Base-by-base conservation (phyloP, 192 early-diverging fungal genomes). In the Endogone sp. region DNA sequence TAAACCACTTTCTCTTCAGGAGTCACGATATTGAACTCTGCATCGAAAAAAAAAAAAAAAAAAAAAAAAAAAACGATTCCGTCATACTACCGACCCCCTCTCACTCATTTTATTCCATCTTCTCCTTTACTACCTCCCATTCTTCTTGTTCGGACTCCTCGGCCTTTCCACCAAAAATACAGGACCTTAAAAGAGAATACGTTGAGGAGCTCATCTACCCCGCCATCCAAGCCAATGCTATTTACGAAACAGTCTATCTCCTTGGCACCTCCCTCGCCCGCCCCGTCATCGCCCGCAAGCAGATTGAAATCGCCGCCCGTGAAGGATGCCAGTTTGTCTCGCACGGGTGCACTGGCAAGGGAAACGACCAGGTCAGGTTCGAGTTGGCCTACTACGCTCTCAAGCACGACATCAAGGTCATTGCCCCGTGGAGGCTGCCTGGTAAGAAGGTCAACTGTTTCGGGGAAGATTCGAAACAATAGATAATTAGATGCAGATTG, bases 281-380 rank as follows among this genome's bases (percentile, higher is more conserved):
- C 69, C 98, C 98, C 27, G 89, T 98, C 69, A 99, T 99, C 83
- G 92, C 93, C 60, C 87, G 91, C 61, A 73, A 75, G 60, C 85
- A 95, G 85, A 97, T 99, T 63, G 92, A 94, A 67, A 94, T 99
- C 66, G 98, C 98, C 26, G 81, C 85, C 65, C 83, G 82, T 49
- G 98, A 99, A 84, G 93, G 91, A 59, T 99, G 98, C 84, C 88
- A 95, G 31, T 95, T 84, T 75, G 95, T 99, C 3, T 93, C 95
- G n/a, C 98, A 99, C 82, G 96, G 98, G 21, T 98, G 96, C 89
- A 98, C 98, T 29, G 97, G 98, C 66, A 99, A 99, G 84, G 96
- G 98, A 63, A 99, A 99, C 86, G 98, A 99, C 81, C 98, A 99
- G 84, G 96, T 99, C 66, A 93, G 96, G 54, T 99, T 99, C 77